These are phyloP conservation scores for Trichosanthes cucumerina DNA, from an alignment of 306 rosid genomes.

Conservation along the genomic window DNA sequence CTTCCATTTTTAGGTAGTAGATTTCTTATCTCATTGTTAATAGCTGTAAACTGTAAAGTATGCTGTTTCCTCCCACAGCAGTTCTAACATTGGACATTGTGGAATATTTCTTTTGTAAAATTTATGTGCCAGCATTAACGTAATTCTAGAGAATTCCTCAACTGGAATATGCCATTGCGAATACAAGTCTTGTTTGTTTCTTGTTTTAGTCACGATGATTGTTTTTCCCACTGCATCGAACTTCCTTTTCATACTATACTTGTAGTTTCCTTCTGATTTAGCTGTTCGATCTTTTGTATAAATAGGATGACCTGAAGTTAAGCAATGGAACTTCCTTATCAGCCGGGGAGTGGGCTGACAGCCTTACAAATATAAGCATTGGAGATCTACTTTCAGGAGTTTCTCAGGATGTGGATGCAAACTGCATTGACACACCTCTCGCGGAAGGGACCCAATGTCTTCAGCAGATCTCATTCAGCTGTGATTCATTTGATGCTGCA, in stretches of 20 bases:
- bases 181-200: not conserved
- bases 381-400: conserved; percentile 73
- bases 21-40: not conserved
- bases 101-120: not conserved
- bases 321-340: conserved; percentile 52
- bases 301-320: conserved; percentile 52
- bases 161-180: not conserved
- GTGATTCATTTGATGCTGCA: conserved; percentile 98
- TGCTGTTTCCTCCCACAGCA: not conserved
- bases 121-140: not conserved
- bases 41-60: not conserved
- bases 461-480: conserved; percentile 75
- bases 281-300: not conserved
- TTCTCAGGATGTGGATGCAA: conserved; percentile 45
- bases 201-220: not conserved
- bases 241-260: not conserved
- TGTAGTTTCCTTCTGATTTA: not conserved
- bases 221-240: not conserved
- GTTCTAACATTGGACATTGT: not conserved
- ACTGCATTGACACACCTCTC: conserved; percentile 32
- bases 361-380: conserved; percentile 83
- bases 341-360: conserved; percentile 95
- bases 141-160: not conserved
- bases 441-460: conserved; percentile 38
- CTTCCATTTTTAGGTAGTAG: not conserved